Conservation (phyloP, 2,329 filamentous ascomycete genomes). For the Shiraia bambusicola region DNA sequence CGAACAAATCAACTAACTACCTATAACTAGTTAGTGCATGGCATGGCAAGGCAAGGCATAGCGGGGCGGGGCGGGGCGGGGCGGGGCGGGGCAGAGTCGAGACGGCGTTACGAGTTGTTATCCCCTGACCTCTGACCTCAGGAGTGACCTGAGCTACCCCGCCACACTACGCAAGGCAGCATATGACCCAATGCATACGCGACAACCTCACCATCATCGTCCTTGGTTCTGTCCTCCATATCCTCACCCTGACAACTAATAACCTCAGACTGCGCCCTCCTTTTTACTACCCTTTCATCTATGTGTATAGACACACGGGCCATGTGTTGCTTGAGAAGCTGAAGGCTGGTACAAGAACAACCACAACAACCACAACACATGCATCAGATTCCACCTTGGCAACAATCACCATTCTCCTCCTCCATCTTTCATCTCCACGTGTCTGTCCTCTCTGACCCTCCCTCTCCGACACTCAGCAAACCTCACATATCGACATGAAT, state of each 20-base stretch:
- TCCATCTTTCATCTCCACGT: constrained; percentile 6
- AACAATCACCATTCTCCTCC: constrained; percentile 17
- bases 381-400: constrained; percentile 13
- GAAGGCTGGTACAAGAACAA: background rate
- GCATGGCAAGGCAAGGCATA: too few species aligned
- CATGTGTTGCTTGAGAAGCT: too few species aligned
- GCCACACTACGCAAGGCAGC: constrained; percentile 5
- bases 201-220: constrained; percentile 1
- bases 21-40: too few species aligned
- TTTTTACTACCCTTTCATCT: too few species aligned
- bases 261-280: background rate
- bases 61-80: too few species aligned
- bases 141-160: background rate
- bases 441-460: background rate
- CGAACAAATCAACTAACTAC: background rate
- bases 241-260: background rate
- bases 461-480: too few species aligned
- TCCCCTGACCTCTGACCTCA: too few species aligned
- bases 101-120: too few species aligned
- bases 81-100: too few species aligned
- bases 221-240: background rate
- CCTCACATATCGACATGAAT: constrained; percentile 51
- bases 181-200: constrained; percentile 10
- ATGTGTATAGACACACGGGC: too few species aligned
- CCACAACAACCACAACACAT: constrained; percentile 13